phyloP scores from a whole-genome alignment of 345 rosid genomes.

The Boechera divaricarpa region DNA sequence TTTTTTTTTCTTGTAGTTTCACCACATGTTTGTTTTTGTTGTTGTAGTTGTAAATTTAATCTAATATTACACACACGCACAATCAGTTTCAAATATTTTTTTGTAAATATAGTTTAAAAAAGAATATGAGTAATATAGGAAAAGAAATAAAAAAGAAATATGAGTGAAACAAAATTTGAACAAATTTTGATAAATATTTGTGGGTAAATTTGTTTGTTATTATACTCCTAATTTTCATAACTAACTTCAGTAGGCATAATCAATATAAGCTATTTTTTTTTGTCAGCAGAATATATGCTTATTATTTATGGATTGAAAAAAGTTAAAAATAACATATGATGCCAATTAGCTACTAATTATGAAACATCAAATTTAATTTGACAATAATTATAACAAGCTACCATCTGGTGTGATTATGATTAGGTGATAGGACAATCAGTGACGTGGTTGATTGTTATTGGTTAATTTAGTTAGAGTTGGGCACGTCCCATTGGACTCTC shows the following conservation, averaged over 20 bases:
- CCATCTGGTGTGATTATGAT: slow-evolving; percentile 41
- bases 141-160: no score
- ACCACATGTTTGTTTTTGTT: no score
- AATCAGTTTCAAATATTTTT: no score
- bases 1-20: no score
- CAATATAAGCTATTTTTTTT: not conserved
- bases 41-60: no score
- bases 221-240: not conserved
- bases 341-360: slow-evolving; percentile 13
- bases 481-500: slow-evolving; percentile 39
- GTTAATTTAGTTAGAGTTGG: slow-evolving; percentile 31
- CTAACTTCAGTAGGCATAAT: not conserved
- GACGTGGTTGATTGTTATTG: slow-evolving; percentile 28
- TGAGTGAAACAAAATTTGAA: no score
- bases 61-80: no score
- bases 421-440: slow-evolving; percentile 30
- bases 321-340: not conserved
- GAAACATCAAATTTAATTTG: slow-evolving; percentile 14
- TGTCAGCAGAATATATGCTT: not conserved
- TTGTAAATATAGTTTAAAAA: no score
- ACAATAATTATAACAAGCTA: slow-evolving; percentile 25
- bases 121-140: no score
- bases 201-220: not conserved
- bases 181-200: not conserved
- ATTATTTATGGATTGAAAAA: not conserved